Percentiles rank a stretch among this genome's conserved stretches.
Evolutionary conservation across 2,329 filamentous ascomycete genomes (phyloP).

Genomic region (Pseudogymnoascus sp.): DNA sequence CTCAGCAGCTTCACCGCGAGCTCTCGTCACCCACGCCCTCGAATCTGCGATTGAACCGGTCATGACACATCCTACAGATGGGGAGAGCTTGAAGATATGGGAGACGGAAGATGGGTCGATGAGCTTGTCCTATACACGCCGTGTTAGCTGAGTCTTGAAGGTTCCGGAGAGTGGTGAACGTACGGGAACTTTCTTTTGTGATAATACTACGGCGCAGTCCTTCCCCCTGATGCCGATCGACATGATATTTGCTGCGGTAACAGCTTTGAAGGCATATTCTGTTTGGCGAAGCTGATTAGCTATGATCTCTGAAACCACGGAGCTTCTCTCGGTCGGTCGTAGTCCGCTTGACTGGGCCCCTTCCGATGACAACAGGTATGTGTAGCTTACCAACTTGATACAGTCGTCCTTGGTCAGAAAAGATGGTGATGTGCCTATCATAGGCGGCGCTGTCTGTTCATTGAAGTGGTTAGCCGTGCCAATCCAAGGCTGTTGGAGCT

Average conservation of each 20-base stretch:
- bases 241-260: constrained; percentile 98
- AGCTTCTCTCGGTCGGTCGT: background rate
- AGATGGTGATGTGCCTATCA: constrained; percentile 99
- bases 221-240: constrained; percentile 93
- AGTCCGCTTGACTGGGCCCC: background rate
- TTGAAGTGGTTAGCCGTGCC: constrained; percentile 20
- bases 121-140: constrained; percentile 73
- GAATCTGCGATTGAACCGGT: constrained; percentile 98
- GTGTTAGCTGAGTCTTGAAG: constrained; percentile 19
- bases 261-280: constrained; percentile 99
- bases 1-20: constrained; percentile 90
- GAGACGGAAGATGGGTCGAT: constrained; percentile 96
- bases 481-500: constrained; percentile 4
- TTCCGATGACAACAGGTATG: background rate
- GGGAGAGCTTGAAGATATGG: constrained; percentile 94
- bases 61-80: constrained; percentile 95
- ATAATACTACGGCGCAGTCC: constrained; percentile 92
- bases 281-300: constrained; percentile 20
- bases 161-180: constrained; percentile 32
- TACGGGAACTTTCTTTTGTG: constrained; percentile 99
- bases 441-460: constrained; percentile 73
- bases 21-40: constrained; percentile 83
- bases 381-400: constrained; percentile 92
- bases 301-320: constrained; percentile 4
- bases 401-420: constrained; percentile 94